A percentile compares a stretch with the other conserved stretches of the same genome.
These are phyloP conservation scores for Loxodes magnus DNA, from an alignment of 73 alveolate genomes.

Conservation along the genomic window DNA sequence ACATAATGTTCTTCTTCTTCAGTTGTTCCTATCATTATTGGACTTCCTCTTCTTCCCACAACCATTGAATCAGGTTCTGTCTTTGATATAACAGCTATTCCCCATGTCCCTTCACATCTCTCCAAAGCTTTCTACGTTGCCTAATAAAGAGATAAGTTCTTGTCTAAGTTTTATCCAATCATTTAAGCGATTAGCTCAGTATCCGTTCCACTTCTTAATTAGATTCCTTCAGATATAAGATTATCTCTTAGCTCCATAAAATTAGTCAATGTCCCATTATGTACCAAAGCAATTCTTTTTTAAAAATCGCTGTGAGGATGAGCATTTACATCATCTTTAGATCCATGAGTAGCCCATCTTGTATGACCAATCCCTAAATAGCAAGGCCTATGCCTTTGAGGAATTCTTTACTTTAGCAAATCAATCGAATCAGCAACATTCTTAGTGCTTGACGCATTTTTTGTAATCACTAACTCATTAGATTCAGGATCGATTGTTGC, in stretches of 20 bases:
- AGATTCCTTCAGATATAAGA: conserved; percentile 30
- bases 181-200: conserved; percentile 66
- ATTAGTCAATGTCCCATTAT: conserved; percentile 78
- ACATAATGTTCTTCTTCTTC: conserved; percentile 33
- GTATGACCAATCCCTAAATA: conserved; percentile 81
- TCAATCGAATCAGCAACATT: conserved; percentile 68
- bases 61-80: conserved; percentile 30
- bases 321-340: conserved; percentile 71
- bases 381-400: conserved; percentile 39
- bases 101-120: conserved; percentile 45
- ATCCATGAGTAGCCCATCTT: conserved; percentile 86
- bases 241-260: conserved; percentile 39
- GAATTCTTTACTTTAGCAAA: conserved; percentile 36
- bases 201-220: conserved; percentile 55
- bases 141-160: conserved; percentile 32
- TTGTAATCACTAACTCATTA: conserved; percentile 44
- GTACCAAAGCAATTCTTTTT: conserved; percentile 54
- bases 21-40: conserved; percentile 26
- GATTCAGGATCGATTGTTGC: conserved; percentile 44
- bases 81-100: conserved; percentile 32
- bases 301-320: conserved; percentile 78
- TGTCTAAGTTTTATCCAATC: conserved; percentile 40
- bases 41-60: conserved; percentile 54
- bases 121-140: conserved; percentile 52
- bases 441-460: conserved; percentile 44